Base-by-base conservation (phyloP, 768 basidiomycete species). In the Boletus reticuloceps region DNA sequence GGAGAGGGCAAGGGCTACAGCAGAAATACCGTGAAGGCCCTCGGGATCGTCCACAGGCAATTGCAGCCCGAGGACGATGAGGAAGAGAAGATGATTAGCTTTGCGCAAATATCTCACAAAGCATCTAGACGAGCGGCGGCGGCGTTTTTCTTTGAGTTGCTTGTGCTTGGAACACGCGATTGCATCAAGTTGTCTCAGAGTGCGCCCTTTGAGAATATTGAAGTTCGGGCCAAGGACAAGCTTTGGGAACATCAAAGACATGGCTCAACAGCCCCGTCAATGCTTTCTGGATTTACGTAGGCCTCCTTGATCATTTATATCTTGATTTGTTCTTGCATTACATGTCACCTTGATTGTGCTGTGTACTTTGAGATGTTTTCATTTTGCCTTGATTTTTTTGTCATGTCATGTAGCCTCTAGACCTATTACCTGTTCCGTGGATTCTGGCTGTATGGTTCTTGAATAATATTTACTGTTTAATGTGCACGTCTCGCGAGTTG, bases 61-160 rank as follows among this genome's bases (percentile, higher is more conserved):
- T 72, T 95, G 49, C 79, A 83, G 51, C 82, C 84, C 4, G 70
- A 68, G 29, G 77, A 79, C 25, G 79, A 75, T 5, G 71, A 68
- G 8, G 77, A 76, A 54, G 84, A 85, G 32, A 88, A 84, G 69
- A 71, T 74, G 10, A 73, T 95, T 63, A 91, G 87, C 65, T 98
- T 98, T 76, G 80, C 82, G 39, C 76, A 82, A 64, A 80, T 93
- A 76, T 79, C 91, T 14, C 80, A 89, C 60, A 91, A 91, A 78
- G 92, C 94, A 13, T 89, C 92, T 11, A 87, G 91, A 45, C 85
- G 93, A 40, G 97, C 94, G 13, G 94, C 96, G 2, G 85, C 96
- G 1, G 86, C 93, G 2, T 98, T 99, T 78, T 99, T 99, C 80
- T 99, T 99, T 68, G 97, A 99, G 71, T 74, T 98, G 34, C 85